phyloP scores from a whole-genome alignment of 1,284 basidiomycete genomes.

The Ceratobasidium theobromae region DNA sequence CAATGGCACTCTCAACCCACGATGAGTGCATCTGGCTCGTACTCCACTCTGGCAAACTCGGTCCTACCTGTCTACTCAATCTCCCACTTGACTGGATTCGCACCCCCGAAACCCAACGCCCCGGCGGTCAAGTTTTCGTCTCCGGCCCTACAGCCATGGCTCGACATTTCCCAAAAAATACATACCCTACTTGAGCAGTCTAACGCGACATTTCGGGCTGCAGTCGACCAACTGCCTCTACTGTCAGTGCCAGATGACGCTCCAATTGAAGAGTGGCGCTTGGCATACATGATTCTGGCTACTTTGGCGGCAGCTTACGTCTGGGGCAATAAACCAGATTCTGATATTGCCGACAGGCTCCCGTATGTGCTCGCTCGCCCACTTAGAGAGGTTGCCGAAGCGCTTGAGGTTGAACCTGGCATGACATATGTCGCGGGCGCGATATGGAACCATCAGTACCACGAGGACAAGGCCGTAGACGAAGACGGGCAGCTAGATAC shows the following conservation, averaged over 20 bases:
- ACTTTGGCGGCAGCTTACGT: constrained; percentile 15
- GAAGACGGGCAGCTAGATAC: neutral
- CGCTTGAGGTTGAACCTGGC: constrained; percentile 14
- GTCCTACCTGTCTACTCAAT: constrained; percentile 17
- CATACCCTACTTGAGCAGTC: neutral
- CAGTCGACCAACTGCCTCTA: neutral
- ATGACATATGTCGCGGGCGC: constrained; percentile 4
- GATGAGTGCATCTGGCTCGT: neutral
- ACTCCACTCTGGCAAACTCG: neutral
- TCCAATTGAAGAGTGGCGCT: constrained; percentile 20
- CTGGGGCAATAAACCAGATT: constrained; percentile 4
- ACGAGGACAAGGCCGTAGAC: neutral
- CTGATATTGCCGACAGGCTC: neutral
- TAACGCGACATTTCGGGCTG: neutral
- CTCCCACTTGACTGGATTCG: constrained; percentile 12
- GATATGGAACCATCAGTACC: constrained; percentile 16
- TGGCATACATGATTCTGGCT: neutral
- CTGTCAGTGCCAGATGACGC: constrained; percentile 10
- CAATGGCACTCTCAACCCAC: neutral
- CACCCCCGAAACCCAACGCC: constrained; percentile 3
- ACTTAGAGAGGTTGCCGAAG: neutral
- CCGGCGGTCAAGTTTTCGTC: constrained; percentile 15
- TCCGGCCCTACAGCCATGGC: constrained; percentile 9
- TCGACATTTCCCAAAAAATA: constrained; percentile 9
- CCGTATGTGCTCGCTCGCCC: constrained; percentile 5